Evolutionary conservation across 768 basidiomycete species (phyloP).

Genomic region (Leucocoprinus birnbaumii): DNA sequence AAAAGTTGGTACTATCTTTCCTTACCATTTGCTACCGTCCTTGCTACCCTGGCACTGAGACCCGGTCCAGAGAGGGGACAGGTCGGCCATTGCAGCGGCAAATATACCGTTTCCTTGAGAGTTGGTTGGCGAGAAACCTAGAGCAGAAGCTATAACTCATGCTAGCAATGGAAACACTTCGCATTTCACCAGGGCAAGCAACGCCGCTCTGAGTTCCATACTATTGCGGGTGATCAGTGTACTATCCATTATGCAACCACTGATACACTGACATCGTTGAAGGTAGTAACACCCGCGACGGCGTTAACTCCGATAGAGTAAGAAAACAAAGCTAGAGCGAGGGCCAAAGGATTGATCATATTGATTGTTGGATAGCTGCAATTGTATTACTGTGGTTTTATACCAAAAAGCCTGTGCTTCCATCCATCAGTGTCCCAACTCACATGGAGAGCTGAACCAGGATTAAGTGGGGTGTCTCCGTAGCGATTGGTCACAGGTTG

Average conservation of each 20-base stretch:
- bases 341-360: neutral
- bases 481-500: too few species aligned
- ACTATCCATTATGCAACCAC: neutral
- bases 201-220: slow-evolving; percentile 16
- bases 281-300: slow-evolving; percentile 19
- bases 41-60: slow-evolving; percentile 23
- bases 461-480: neutral
- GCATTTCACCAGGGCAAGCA: slow-evolving; percentile 8
- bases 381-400: neutral
- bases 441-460: neutral
- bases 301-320: slow-evolving; percentile 12
- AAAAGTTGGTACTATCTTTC: neutral
- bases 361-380: neutral
- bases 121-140: slow-evolving; percentile 23
- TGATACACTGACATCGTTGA: slow-evolving; percentile 13
- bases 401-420: neutral
- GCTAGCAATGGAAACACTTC: too few species aligned
- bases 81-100: slow-evolving; percentile 28
- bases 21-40: slow-evolving; percentile 17
- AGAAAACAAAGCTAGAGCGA: slow-evolving; percentile 1
- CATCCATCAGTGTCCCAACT: neutral
- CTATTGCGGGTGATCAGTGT: neutral
- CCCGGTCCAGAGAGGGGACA: slow-evolving; percentile 28
- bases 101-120: slow-evolving; percentile 26
- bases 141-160: neutral